Percentiles rank a stretch among this genome's conserved stretches.
These are phyloP conservation scores for Neurospora intermedia DNA, from an alignment of 495 filamentous ascomycete genomes.

Conservation along the genomic window DNA sequence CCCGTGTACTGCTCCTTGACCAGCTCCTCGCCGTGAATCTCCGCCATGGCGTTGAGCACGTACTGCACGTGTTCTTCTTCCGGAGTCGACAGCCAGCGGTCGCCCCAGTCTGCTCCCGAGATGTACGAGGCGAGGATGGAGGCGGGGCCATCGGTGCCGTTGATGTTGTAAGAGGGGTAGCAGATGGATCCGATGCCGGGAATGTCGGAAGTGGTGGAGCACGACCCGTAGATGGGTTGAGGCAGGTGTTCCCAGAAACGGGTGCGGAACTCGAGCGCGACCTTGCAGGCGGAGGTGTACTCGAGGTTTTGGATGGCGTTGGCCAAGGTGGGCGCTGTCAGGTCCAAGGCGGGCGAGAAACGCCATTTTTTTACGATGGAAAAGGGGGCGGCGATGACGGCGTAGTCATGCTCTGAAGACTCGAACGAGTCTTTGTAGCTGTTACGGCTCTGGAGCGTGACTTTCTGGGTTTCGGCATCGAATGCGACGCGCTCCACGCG, in stretches of 20 bases:
- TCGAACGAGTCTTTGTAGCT: conserved; percentile 30
- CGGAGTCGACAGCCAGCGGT: conserved; percentile 3
- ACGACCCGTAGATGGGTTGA: conserved; percentile 53
- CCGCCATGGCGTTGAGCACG: conserved; percentile 38
- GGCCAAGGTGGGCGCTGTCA: conserved; percentile 24
- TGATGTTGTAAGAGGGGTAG: conserved; percentile 55
- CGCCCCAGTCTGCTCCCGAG: conserved; percentile 31
- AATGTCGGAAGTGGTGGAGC: conserved; percentile 44
- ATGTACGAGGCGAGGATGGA: conserved; percentile 51
- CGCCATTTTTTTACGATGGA: conserved; percentile 45
- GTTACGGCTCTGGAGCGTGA: conserved; percentile 38
- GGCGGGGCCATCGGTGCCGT: conserved; percentile 47
- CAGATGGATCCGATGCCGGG: conserved; percentile 48
- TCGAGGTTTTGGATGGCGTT: conserved; percentile 51
- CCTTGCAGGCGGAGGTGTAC: conserved; percentile 51
- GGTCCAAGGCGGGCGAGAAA: conserved; percentile 26
- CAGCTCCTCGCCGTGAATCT: conserved; percentile 49
- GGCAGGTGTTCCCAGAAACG: conserved; percentile 60
- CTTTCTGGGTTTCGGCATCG: conserved; percentile 26
- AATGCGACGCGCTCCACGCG: conserved; percentile 38
- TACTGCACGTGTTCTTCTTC: conserved; percentile 17
- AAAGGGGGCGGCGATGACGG: conserved; percentile 53
- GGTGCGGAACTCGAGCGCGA: conserved; percentile 50
- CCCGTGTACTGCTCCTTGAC: conserved; percentile 45
- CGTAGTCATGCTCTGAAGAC: conserved; percentile 51